These are phyloP conservation scores for Echria macrotheca DNA, from an alignment of 495 filamentous ascomycete species.

Conservation along the genomic window DNA sequence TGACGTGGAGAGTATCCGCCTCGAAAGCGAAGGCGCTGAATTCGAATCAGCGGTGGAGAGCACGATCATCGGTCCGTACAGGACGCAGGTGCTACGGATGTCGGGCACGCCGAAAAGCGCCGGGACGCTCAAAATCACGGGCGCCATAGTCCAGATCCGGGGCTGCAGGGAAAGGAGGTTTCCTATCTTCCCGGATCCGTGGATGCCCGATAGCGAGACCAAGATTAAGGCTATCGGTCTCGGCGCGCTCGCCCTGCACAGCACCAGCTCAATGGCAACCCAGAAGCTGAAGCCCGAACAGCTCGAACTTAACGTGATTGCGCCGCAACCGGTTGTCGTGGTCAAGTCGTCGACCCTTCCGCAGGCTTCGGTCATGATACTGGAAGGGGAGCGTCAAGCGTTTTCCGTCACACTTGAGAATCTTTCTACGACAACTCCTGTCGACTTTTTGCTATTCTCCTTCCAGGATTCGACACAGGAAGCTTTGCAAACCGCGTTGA, in stretches of 20 bases:
- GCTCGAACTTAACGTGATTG: slow-evolving; percentile 64
- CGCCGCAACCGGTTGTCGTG: slow-evolving; percentile 67
- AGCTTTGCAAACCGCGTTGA: slow-evolving; percentile 67
- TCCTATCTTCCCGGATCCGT: slow-evolving; percentile 71
- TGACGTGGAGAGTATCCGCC: slow-evolving; percentile 73
- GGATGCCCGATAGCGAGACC: slow-evolving; percentile 61
- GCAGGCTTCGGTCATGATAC: slow-evolving; percentile 83
- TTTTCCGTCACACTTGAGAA: slow-evolving; percentile 83
- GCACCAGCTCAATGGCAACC: slow-evolving; percentile 26
- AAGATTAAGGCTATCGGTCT: slow-evolving; percentile 74
- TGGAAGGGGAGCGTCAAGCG: slow-evolving; percentile 74
- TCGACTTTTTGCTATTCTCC: slow-evolving; percentile 79
- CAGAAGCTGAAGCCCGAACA: slow-evolving; percentile 40
- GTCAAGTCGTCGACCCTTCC: slow-evolving; percentile 72
- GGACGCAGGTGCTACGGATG: slow-evolving; percentile 71
- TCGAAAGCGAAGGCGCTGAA: slow-evolving; percentile 64
- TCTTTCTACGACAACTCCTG: slow-evolving; percentile 59
- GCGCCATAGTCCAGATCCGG: slow-evolving; percentile 72
- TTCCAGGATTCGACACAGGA: slow-evolving; percentile 83
- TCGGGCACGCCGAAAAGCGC: slow-evolving; percentile 58
- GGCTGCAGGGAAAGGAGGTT: slow-evolving; percentile 79
- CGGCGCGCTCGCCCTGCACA: slow-evolving; percentile 46
- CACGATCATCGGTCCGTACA: slow-evolving; percentile 69
- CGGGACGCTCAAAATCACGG: slow-evolving; percentile 67
- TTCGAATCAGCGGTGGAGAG: slow-evolving; percentile 61